Base-by-base conservation (phyloP, 164 flowering plant species). In the Echeveria elegans region DNA sequence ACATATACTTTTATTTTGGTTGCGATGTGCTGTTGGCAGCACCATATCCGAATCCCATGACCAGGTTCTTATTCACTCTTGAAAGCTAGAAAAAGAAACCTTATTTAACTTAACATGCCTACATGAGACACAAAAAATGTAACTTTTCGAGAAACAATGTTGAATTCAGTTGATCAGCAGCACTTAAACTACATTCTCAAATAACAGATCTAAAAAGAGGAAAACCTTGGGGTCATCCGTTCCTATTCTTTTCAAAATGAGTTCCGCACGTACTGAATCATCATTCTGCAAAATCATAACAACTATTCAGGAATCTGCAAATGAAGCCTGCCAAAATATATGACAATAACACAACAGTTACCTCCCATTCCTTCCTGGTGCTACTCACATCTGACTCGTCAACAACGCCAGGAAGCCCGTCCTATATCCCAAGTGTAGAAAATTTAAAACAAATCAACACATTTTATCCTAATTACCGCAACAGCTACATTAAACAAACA, bases 291-390 rank as follows among this genome's bases (percentile, higher is more conserved):
- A 21, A 7, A 50, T 23, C 26, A 50, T 23, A n/a, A n/a, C n/a
- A 47, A n/a, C n/a, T 10, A n/a, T 50, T 50, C 5, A 50, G 7
- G 56, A 23, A 50, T 50, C n/a, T n/a, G n/a, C n/a, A n/a, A n/a
- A n/a, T n/a, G n/a, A 67, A 53, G 23, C 38, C 24, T 14, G 62
- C 28, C 40, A 1, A 12, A 2, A n/a, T 15, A 34, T 29, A 40
- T 24, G 24, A 52, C 37, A 19, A 26, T 10, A 21, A 48, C 15
- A 7, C 11, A 29, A 68, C 24, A 26, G 68, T 60, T 71, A 83
- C 87, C 84, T 77, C 62, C 6, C 72, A 68, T 28, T 73, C 66
- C 58, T 73, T 76, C 66, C 24, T 28, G 32, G 72, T 26, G 24
- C 29, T 68, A 58, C 31, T 31, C 29, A 30, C 36, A 15, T 71